Evolutionary conservation across 805 yeast genomes (phyloP), one percentile per base, ranked within the genome.

Genomic region (Wickerhamomyces bisporus): DNA sequence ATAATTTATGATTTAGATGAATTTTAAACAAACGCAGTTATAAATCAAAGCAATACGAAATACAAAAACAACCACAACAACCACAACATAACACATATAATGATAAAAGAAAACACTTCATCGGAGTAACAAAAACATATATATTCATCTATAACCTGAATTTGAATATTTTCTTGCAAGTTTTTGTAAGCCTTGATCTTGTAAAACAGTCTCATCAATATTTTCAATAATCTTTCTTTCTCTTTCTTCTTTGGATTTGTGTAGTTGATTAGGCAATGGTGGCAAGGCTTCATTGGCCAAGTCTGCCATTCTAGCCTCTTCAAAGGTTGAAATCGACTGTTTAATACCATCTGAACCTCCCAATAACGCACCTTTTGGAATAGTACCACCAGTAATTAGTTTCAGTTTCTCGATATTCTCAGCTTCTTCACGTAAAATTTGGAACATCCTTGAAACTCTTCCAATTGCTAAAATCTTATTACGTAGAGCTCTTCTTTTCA

Each of bases 391-490:
- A 44, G 82, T 72, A 45, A 77, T 68, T 14, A 71, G 70, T 63
- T 87, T 86, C 52, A 91, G 70, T 53, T 82, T 86, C 35, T 81
- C 80, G 35, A 91, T 93, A 48, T 78, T 79, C 59, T 86, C 97
- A 33, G 89, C 74, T 54, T 91, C 96, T 57, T 86, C 88, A 48
- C 97, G 74, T 50, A 91, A 69, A 7, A 89, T 82, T 45, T 80
- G 82, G 63, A 84, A 89, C 95, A 91, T 86, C 40, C 96, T 75
- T 18, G 96, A 82, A 48, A 91, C 86, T 48, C 95, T 77, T n/a
- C 98, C 98, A 61, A 91, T 93, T 12, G 98, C 98, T 52, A 91
- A 64, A 36, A 93, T 85, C 69, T 91, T 91, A 62, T 86, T 88
- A 46, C 91, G 75, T 42, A 88, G 66, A 1, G 86, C 81, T 48